These are phyloP conservation scores for Dendrocalamus latiflorus DNA, from an alignment of 202 grass and related monocot species.

Conservation along the genomic window DNA sequence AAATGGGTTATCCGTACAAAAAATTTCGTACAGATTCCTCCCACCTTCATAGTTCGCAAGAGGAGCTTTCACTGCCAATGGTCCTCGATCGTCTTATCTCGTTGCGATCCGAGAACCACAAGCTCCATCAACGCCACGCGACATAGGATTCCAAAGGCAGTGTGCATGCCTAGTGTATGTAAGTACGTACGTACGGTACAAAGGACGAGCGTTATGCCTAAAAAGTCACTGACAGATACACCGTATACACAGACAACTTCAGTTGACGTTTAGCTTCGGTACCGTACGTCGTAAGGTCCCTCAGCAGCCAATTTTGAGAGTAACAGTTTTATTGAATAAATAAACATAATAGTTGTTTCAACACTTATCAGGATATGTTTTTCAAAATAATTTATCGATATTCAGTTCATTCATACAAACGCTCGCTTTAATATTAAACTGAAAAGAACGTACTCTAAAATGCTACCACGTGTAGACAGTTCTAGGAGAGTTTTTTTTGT, in stretches of 20 bases:
- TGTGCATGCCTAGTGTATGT: too few species aligned
- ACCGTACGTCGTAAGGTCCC: neutral
- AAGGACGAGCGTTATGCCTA: too few species aligned
- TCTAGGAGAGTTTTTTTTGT: too few species aligned
- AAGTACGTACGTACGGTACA: too few species aligned
- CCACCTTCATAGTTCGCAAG: neutral
- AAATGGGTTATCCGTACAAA: too few species aligned
- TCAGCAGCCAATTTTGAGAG: neutral
- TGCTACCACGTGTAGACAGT: too few species aligned
- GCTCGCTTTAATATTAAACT: rapidly evolving
- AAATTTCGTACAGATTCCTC: neutral
- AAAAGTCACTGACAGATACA: neutral
- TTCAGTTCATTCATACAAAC: too few species aligned
- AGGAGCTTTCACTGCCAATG: neutral
- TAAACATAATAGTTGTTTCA: too few species aligned
- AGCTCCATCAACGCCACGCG: too few species aligned
- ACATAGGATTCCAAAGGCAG: neutral
- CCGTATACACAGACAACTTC: neutral
- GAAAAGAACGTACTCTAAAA: too few species aligned
- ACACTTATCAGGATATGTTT: rapidly evolving
- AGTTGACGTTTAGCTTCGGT: neutral
- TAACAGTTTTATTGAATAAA: too few species aligned
- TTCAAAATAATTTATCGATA: too few species aligned
- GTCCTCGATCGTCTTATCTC: neutral
- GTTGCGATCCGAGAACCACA: neutral